These are phyloP conservation scores for Astragalus glycyphyllos DNA, from an alignment of 306 rosid species.

Conservation along the genomic window DNA sequence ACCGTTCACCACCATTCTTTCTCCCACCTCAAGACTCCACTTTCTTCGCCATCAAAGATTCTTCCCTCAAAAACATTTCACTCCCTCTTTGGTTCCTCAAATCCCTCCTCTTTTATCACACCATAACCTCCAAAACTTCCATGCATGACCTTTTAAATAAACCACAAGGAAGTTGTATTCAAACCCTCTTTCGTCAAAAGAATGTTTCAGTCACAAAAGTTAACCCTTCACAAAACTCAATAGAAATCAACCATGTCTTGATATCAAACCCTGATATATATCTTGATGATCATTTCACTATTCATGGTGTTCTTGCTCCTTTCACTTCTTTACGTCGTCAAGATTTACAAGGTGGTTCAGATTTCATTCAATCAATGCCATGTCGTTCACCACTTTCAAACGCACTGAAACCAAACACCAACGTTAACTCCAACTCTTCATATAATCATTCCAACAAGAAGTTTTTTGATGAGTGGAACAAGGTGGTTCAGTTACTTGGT, in stretches of 20 bases:
- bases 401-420: too few species aligned
- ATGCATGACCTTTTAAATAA: slow-evolving; percentile 36
- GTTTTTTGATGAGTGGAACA: slow-evolving; percentile 51
- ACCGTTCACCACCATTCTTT: slow-evolving; percentile 63
- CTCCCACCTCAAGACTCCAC: slow-evolving; percentile 47
- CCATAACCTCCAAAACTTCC: slow-evolving; percentile 29
- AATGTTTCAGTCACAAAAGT: slow-evolving; percentile 52
- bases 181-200: slow-evolving; percentile 55
- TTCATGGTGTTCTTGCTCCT: slow-evolving; percentile 73
- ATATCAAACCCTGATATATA: slow-evolving; percentile 69
- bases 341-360: slow-evolving; percentile 44
- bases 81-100: slow-evolving; percentile 66
- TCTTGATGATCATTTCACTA: slow-evolving; percentile 48
- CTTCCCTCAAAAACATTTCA: slow-evolving; percentile 42
- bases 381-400: slow-evolving; percentile 28
- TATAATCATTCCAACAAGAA: slow-evolving; percentile 15
- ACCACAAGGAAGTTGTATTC: slow-evolving; percentile 53
- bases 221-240: slow-evolving; percentile 24
- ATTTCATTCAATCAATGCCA: slow-evolving; percentile 45
- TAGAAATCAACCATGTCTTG: slow-evolving; percentile 65
- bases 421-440: neutral
- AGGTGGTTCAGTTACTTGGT: slow-evolving; percentile 55
- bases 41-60: slow-evolving; percentile 51
- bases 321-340: slow-evolving; percentile 54
- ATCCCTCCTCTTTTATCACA: slow-evolving; percentile 57